A percentile compares a stretch with the other conserved stretches of the same genome.
phyloP scores from a whole-genome alignment of 1,284 basidiomycete genomes.

The Tilletiaria anomala region DNA sequence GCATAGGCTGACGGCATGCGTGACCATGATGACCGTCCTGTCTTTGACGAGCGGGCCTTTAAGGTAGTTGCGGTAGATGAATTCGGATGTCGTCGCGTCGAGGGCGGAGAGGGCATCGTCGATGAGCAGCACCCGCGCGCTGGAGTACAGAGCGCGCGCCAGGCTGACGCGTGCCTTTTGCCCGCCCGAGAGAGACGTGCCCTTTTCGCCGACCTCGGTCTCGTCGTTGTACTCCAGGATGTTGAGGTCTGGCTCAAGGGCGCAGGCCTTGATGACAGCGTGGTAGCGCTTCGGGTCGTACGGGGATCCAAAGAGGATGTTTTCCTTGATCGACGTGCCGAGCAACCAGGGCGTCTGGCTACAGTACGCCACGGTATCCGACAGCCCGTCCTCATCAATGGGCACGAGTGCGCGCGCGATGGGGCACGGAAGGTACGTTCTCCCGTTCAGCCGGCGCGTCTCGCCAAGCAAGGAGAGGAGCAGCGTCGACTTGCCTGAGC shows the following conservation, averaged over 20 bases:
- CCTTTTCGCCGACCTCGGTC: slow-evolving; percentile 73
- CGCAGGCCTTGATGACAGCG: slow-evolving; percentile 65
- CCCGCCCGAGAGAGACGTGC: slow-evolving; percentile 60
- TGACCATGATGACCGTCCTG: slow-evolving; percentile 65
- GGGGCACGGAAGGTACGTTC: slow-evolving; percentile 46
- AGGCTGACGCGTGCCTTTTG: slow-evolving; percentile 64
- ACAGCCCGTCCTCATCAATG: slow-evolving; percentile 48
- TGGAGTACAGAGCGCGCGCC: slow-evolving; percentile 82
- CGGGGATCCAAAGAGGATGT: slow-evolving; percentile 77
- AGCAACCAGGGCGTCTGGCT: slow-evolving; percentile 85
- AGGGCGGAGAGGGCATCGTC: slow-evolving; percentile 85
- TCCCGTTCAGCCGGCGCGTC: slow-evolving; percentile 43
- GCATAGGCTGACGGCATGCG: slow-evolving; percentile 67
- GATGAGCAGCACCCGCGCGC: slow-evolving; percentile 66
- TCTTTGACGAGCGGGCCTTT: slow-evolving; percentile 52
- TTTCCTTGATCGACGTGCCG: slow-evolving; percentile 84
- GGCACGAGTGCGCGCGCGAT: slow-evolving; percentile 37
- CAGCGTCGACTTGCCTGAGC: slow-evolving; percentile 44
- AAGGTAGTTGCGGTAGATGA: slow-evolving; percentile 51
- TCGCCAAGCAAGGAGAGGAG: slow-evolving; percentile 51
- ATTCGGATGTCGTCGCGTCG: slow-evolving; percentile 72
- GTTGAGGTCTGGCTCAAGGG: slow-evolving; percentile 62
- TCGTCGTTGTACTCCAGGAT: slow-evolving; percentile 89
- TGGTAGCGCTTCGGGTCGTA: slow-evolving; percentile 63
- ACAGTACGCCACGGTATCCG: slow-evolving; percentile 72